These are phyloP conservation scores for Wallacemonas rigidus DNA, from an alignment of 208 protist species.

Conservation along the genomic window DNA sequence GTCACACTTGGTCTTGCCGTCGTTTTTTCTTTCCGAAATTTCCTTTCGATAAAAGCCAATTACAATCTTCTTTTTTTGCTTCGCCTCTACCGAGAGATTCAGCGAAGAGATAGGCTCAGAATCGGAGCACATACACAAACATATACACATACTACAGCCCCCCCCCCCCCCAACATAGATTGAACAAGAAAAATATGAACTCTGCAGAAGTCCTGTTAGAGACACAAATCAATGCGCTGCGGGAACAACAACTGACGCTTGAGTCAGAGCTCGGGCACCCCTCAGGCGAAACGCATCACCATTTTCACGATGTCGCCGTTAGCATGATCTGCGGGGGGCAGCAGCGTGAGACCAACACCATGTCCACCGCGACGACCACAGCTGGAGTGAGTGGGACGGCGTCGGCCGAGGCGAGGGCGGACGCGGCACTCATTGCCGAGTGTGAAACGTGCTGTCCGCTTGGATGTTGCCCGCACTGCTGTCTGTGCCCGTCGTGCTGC, in stretches of 20 bases:
- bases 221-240: constrained; percentile 15
- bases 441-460: constrained; percentile 10
- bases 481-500: constrained; percentile 7
- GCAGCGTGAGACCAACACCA: not conserved
- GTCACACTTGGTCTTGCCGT: too few relatives aligned
- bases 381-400: too few relatives aligned
- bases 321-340: constrained; percentile 6
- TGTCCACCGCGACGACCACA: too few relatives aligned
- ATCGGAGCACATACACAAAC: not conserved
- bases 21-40: too few relatives aligned
- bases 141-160: not conserved
- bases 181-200: not conserved
- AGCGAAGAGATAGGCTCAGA: too few relatives aligned
- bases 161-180: not conserved
- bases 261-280: constrained; percentile 4
- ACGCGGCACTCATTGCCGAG: not conserved
- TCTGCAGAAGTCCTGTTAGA: not conserved
- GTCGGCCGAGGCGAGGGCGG: not conserved
- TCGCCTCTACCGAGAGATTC: too few relatives aligned
- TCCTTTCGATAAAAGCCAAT: too few relatives aligned
- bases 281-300: constrained; percentile 4
- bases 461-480: constrained; percentile 6
- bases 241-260: constrained; percentile 4
- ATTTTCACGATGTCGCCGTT: constrained; percentile 10
- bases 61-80: too few relatives aligned